Percentiles rank a stretch among this genome's conserved stretches.
These are phyloP conservation scores for Debaryomycetaceae sp. DNA, from an alignment of 1,139 yeast genomes.

Conservation along the genomic window DNA sequence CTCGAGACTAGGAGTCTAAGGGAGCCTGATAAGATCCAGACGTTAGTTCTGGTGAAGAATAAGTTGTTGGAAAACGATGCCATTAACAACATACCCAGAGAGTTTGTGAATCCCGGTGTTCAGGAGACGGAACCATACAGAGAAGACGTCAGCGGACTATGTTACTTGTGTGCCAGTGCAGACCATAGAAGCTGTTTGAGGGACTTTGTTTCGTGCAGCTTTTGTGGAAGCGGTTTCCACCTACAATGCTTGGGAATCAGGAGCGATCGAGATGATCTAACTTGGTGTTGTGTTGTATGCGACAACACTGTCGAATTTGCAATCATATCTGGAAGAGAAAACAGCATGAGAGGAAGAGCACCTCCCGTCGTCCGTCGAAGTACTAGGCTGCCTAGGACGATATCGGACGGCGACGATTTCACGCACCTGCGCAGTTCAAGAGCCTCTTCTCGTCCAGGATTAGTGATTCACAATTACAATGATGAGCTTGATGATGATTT, in stretches of 20 bases:
- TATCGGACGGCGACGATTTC: neutral
- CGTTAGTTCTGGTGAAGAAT: conserved; percentile 26
- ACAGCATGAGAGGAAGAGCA: neutral
- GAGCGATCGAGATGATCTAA: conserved; percentile 10
- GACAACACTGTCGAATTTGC: conserved; percentile 14
- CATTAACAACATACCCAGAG: conserved; percentile 38
- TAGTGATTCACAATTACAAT: conserved; percentile 30
- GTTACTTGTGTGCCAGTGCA: conserved; percentile 38
- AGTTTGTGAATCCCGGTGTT: conserved; percentile 27
- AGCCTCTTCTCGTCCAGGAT: conserved; percentile 9
- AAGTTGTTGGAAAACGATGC: conserved; percentile 32
- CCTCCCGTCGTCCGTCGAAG: neutral
- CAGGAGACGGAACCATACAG: conserved; percentile 3
- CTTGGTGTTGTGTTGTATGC: conserved; percentile 46
- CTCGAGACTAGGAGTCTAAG: conserved; percentile 18
- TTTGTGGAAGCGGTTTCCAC: conserved; percentile 37
- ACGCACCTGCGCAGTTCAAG: neutral
- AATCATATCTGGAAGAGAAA: neutral
- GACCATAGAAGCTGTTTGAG: conserved; percentile 22
- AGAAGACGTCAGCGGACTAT: conserved; percentile 13
- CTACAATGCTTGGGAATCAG: conserved; percentile 29
- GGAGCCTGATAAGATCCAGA: conserved; percentile 6
- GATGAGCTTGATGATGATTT: conserved; percentile 37
- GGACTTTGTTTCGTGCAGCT: conserved; percentile 26
- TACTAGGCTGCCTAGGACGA: neutral